These are phyloP conservation scores for Trametes maxima DNA, from an alignment of 768 basidiomycete genomes.

Conservation along the genomic window DNA sequence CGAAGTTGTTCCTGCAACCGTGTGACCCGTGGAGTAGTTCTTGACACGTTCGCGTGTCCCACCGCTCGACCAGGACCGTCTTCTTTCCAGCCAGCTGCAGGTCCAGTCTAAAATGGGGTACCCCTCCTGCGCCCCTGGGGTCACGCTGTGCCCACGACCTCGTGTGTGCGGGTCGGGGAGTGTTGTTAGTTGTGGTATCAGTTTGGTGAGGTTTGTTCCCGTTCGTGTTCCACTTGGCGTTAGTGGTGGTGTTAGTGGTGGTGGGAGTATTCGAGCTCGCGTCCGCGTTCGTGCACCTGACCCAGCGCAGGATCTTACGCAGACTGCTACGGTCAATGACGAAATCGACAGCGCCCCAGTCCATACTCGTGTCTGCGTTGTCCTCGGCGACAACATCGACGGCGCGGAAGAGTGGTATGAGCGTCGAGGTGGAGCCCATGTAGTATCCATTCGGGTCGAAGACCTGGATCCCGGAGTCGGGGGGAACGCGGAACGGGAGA, in stretches of 20 bases:
- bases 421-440: conserved; percentile 35
- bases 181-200: not conserved
- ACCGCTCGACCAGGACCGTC: conserved; percentile 64
- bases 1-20: conserved; percentile 63
- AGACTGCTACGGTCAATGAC: conserved; percentile 68
- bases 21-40: conserved; percentile 29
- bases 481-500: conserved; percentile 53
- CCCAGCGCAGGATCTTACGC: conserved; percentile 62
- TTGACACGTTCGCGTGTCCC: conserved; percentile 45
- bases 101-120: conserved; percentile 61
- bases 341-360: conserved; percentile 42
- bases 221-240: not conserved
- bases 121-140: conserved; percentile 22
- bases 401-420: conserved; percentile 61
- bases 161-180: not conserved
- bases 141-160: not conserved
- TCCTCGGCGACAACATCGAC: conserved; percentile 43
- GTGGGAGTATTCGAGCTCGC: not conserved
- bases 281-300: conserved; percentile 26
- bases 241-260: not conserved
- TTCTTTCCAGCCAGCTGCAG: conserved; percentile 56
- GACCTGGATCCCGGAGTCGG: conserved; percentile 51
- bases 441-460: conserved; percentile 60
- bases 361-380: conserved; percentile 29
- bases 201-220: not conserved